These are phyloP conservation scores for Iris pallida DNA, from an alignment of 116 monocot species.

Conservation along the genomic window DNA sequence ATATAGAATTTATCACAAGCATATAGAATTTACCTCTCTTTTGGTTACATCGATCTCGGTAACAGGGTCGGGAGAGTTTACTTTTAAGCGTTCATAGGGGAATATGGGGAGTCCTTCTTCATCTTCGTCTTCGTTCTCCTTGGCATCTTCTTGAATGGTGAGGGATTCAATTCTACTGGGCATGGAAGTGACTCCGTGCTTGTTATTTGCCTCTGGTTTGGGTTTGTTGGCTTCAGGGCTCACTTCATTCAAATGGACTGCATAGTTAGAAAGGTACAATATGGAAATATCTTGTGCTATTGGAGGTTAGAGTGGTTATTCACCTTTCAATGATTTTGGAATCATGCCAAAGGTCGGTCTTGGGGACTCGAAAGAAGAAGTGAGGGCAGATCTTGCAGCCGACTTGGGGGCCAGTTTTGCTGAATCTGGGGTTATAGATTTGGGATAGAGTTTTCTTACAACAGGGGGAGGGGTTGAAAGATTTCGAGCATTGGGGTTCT, in stretches of 20 bases:
- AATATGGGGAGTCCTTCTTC: conserved; percentile 42
- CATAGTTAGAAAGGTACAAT: neutral
- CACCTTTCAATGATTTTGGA: conserved; percentile 43
- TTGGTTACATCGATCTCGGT: conserved; percentile 55
- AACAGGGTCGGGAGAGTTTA: conserved; percentile 32
- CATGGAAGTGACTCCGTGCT: conserved; percentile 15
- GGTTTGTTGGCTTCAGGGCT: conserved; percentile 30
- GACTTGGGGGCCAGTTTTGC: conserved; percentile 22
- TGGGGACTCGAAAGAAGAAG: conserved; percentile 35
- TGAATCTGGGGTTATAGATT: conserved; percentile 30
- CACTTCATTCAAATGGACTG: conserved; percentile 18
- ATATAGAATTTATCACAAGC: too few relatives aligned
- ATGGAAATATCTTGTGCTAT: neutral
- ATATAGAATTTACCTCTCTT: conserved; percentile 41
- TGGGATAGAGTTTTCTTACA: conserved; percentile 44
- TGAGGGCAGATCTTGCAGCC: conserved; percentile 19
- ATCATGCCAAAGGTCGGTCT: conserved; percentile 21
- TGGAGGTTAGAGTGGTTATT: neutral
- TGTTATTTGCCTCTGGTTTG: conserved; percentile 30
- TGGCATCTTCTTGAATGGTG: conserved; percentile 36
- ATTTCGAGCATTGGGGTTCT: conserved; percentile 39
- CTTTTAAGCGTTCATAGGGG: conserved; percentile 63
- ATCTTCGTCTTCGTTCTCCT: conserved; percentile 44
- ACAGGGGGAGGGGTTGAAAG: conserved; percentile 58
- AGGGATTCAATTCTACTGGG: conserved; percentile 29